phyloP scores from a whole-genome alignment of 257 asterid genomes.

The Plantago ovata region DNA sequence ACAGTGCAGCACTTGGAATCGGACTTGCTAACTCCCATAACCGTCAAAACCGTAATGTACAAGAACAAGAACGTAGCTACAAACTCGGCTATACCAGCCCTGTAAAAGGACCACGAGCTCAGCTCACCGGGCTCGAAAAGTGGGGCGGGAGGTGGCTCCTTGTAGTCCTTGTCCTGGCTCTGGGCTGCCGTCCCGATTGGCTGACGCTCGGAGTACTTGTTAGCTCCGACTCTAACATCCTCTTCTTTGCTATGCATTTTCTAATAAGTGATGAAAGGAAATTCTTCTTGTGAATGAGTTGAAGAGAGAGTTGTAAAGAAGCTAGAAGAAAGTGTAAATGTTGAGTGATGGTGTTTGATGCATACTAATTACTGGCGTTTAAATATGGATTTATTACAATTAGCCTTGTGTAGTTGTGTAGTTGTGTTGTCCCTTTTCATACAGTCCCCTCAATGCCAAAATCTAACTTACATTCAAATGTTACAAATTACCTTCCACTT shows the following conservation, averaged over 20 bases:
- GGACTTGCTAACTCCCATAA: conserved; percentile 42
- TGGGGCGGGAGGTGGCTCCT: conserved; percentile 43
- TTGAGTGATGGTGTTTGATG: conserved; percentile 16
- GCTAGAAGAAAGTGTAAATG: neutral
- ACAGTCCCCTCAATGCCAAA: too few species aligned
- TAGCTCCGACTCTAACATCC: conserved; percentile 41
- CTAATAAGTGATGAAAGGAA: neutral
- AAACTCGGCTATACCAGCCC: conserved; percentile 47
- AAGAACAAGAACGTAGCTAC: conserved; percentile 42
- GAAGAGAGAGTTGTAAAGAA: neutral
- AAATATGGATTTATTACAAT: too few species aligned
- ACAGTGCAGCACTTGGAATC: conserved; percentile 40
- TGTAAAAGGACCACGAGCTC: conserved; percentile 40
- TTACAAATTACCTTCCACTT: too few species aligned
- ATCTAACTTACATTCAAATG: too few species aligned
- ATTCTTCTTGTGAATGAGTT: neutral
- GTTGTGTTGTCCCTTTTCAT: too few species aligned
- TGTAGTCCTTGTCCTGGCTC: conserved; percentile 45
- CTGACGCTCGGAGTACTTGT: conserved; percentile 36
- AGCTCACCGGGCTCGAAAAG: conserved; percentile 37
- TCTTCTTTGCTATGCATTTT: conserved; percentile 41
- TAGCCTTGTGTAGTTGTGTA: too few species aligned
- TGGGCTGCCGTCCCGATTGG: conserved; percentile 50
- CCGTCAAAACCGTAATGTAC: conserved; percentile 35
- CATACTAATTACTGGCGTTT: conserved; percentile 12